Percentiles rank a stretch among this genome's conserved stretches.
Evolutionary conservation across 2,329 filamentous ascomycete species (phyloP).

Genomic region (Camptophora hylomeconis): DNA sequence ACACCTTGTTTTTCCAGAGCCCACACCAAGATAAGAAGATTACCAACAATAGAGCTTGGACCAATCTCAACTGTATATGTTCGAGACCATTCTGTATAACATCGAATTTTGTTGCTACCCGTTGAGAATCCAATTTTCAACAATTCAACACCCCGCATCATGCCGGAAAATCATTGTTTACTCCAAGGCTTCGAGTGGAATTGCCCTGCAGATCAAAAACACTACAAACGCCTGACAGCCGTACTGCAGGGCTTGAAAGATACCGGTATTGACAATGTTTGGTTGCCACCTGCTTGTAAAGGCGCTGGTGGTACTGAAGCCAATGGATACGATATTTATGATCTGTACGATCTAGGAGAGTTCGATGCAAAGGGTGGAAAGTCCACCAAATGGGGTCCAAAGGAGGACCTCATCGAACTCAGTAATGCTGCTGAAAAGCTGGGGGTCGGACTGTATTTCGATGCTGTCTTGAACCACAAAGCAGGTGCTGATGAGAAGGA

Average conservation of each 20-base stretch:
- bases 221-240: constrained; percentile 41
- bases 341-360: constrained; percentile 51
- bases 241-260: constrained; percentile 38
- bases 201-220: constrained; percentile 41
- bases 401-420: constrained; percentile 32
- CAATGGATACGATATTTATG: constrained; percentile 52
- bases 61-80: too few species aligned
- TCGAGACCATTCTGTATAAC: too few species aligned
- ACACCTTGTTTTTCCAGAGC: too few species aligned
- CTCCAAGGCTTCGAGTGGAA: constrained; percentile 58
- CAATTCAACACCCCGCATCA: too few species aligned
- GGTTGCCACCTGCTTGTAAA: constrained; percentile 53
- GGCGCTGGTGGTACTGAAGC: constrained; percentile 38
- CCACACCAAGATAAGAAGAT: too few species aligned
- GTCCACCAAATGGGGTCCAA: constrained; percentile 50
- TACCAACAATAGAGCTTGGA: too few species aligned
- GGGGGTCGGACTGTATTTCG: constrained; percentile 40
- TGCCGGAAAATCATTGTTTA: constrained; percentile 26
- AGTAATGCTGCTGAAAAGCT: constrained; percentile 14
- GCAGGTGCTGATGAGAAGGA: constrained; percentile 49
- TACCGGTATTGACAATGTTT: constrained; percentile 43
- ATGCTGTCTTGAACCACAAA: constrained; percentile 54
- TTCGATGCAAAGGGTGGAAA: constrained; percentile 48
- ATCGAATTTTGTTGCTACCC: too few species aligned
- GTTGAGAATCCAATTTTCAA: too few species aligned